Evolutionary conservation across 2,329 filamentous ascomycete genomes (phyloP).

Genomic region (Monosporascus sp.): DNA sequence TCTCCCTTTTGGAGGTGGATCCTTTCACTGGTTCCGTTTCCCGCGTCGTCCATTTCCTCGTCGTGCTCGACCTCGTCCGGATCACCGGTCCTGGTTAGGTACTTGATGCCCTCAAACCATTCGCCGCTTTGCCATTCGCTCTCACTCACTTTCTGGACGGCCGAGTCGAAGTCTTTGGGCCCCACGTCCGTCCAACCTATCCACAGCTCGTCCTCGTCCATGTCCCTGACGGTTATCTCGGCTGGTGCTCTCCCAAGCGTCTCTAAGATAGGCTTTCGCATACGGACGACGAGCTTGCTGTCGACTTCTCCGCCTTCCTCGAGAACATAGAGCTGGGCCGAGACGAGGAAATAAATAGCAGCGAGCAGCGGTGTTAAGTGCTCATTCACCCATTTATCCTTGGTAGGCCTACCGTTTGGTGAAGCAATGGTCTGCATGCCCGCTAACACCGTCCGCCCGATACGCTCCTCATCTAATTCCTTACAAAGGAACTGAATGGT

Average conservation of each 20-base stretch:
- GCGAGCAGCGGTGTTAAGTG: slow-evolving; percentile 52
- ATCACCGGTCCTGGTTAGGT: slow-evolving; percentile 38
- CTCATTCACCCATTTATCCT: slow-evolving; percentile 43
- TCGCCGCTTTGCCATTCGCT: slow-evolving; percentile 54
- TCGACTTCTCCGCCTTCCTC: slow-evolving; percentile 34
- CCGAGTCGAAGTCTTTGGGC: slow-evolving; percentile 54
- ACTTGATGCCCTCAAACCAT: slow-evolving; percentile 57
- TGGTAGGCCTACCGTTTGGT: slow-evolving; percentile 36
- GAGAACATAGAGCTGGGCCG: slow-evolving; percentile 41
- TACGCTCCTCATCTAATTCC: slow-evolving; percentile 52
- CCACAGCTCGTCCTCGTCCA: slow-evolving; percentile 46
- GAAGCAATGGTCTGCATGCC: slow-evolving; percentile 58
- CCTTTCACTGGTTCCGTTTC: slow-evolving; percentile 29
- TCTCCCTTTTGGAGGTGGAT: slow-evolving; percentile 46
- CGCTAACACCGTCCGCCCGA: slow-evolving; percentile 69
- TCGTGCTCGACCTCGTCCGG: slow-evolving; percentile 17
- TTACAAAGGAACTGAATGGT: slow-evolving; percentile 62
- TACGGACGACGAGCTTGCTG: slow-evolving; percentile 39
- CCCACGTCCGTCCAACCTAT: slow-evolving; percentile 45
- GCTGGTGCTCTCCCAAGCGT: slow-evolving; percentile 36
- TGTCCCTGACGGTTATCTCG: slow-evolving; percentile 31
- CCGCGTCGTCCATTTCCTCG: slow-evolving; percentile 27
- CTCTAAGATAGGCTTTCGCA: slow-evolving; percentile 41
- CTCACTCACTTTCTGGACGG: slow-evolving; percentile 53
- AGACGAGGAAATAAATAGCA: slow-evolving; percentile 56